Evolutionary conservation across 2,329 filamentous ascomycete genomes (phyloP).

Genomic region (Fusarium agapanthi): DNA sequence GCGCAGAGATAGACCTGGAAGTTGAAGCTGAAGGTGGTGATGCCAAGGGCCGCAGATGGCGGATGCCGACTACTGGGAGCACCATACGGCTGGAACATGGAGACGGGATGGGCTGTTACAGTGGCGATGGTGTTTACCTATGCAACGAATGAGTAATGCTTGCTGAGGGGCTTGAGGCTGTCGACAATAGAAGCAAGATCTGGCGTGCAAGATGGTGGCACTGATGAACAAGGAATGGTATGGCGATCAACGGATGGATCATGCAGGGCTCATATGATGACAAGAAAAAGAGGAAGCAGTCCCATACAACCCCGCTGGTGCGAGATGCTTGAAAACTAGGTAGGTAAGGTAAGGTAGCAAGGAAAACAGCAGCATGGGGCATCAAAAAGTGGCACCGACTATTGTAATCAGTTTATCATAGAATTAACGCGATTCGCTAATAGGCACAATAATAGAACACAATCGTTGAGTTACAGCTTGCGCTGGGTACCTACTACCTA

Average conservation of each 20-base stretch:
- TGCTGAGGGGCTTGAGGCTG: not conserved
- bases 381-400: slow-evolving; percentile 28
- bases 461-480: slow-evolving; percentile 4
- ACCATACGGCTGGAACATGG: slow-evolving; percentile 42
- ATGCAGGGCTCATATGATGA: slow-evolving; percentile 32
- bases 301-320: not conserved
- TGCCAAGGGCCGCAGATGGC: slow-evolving; percentile 42
- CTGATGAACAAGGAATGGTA: slow-evolving; percentile 24
- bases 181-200: slow-evolving; percentile 14
- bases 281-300: slow-evolving; percentile 6
- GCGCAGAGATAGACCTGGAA: not conserved
- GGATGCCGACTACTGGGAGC: slow-evolving; percentile 34
- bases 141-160: slow-evolving; percentile 4
- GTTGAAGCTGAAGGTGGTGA: slow-evolving; percentile 9
- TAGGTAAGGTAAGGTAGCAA: not conserved
- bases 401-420: slow-evolving; percentile 16
- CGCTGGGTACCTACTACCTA: not conserved
- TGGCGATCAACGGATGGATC: slow-evolving; percentile 31
- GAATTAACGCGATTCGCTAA: slow-evolving; percentile 8
- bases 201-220: slow-evolving; percentile 10
- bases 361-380: slow-evolving; percentile 8
- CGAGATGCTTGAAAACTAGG: not conserved
- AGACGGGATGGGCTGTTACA: slow-evolving; percentile 37
- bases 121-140: slow-evolving; percentile 10
- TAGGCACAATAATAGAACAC: slow-evolving; percentile 11